Conservation (phyloP, 441 rosid genomes). For the Jatropha podagrica region DNA sequence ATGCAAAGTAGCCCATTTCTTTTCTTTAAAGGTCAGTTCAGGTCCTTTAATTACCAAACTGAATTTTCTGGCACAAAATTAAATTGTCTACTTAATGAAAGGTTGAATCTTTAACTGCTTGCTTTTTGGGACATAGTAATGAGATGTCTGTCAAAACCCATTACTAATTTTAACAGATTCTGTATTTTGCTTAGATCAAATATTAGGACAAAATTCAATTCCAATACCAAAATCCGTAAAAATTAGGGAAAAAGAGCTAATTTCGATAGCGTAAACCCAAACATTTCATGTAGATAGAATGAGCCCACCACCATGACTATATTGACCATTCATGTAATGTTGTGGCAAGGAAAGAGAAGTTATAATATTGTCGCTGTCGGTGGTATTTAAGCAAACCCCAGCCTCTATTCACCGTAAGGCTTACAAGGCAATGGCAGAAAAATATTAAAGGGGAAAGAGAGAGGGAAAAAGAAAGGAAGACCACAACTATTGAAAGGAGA, state of each 20-base stretch:
- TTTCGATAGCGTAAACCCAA: background rate
- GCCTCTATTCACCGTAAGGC: constrained; percentile 12
- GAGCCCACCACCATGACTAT: constrained; percentile 7
- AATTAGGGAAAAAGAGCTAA: background rate
- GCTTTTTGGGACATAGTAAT: background rate
- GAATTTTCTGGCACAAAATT: background rate
- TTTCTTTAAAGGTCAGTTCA: background rate
- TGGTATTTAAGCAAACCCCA: constrained; percentile 20
- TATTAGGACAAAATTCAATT: background rate
- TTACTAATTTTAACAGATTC: background rate
- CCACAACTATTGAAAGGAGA: background rate
- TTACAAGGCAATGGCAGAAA: constrained; percentile 4
- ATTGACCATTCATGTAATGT: constrained; percentile 7
- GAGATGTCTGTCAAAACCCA: background rate
- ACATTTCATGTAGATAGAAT: background rate
- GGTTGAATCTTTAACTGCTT: background rate
- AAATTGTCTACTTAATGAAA: background rate
- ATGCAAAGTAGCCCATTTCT: background rate
- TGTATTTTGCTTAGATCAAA: background rate
- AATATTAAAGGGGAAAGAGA: background rate
- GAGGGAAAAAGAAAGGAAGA: background rate
- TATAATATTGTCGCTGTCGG: constrained; percentile 22
- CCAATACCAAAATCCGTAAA: background rate
- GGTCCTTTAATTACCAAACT: background rate
- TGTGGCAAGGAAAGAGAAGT: constrained; percentile 12